These are phyloP conservation scores for Gremmenia infestans DNA, from an alignment of 2,329 filamentous ascomycete species.

Conservation along the genomic window DNA sequence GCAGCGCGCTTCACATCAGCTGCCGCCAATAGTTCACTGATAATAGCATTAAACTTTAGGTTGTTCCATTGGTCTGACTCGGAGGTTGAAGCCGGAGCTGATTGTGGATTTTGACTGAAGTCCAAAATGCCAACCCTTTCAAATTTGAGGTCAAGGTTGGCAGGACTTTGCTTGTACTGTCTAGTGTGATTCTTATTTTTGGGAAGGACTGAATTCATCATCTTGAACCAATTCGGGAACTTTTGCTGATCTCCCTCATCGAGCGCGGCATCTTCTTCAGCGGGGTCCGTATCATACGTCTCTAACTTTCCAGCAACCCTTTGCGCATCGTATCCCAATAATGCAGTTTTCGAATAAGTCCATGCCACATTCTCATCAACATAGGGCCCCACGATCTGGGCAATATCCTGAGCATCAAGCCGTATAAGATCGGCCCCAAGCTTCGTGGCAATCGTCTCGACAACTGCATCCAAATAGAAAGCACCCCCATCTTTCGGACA, in stretches of 20 bases:
- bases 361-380: conserved; percentile 54
- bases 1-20: conserved; percentile 34
- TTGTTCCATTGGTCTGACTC: conserved; percentile 51
- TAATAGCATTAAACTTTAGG: conserved; percentile 52
- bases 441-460: conserved; percentile 57
- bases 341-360: conserved; percentile 44
- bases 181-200: neutral
- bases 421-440: conserved; percentile 62
- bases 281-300: conserved; percentile 43
- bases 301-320: conserved; percentile 50
- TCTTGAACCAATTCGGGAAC: neutral
- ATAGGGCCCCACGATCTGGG: conserved; percentile 64
- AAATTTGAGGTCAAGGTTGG: too few relatives aligned
- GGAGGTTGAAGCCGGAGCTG: neutral
- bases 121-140: neutral
- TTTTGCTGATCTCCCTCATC: conserved; percentile 28
- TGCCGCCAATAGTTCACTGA: conserved; percentile 52
- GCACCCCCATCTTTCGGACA: conserved; percentile 53
- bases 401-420: conserved; percentile 65
- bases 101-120: neutral
- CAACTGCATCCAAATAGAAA: conserved; percentile 52
- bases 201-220: conserved; percentile 10
- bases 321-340: conserved; percentile 52
- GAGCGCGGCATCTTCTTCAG: conserved; percentile 38
- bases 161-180: neutral